These are phyloP conservation scores for Neurospora tetraspora DNA, from an alignment of 495 filamentous ascomycete genomes.

Conservation along the genomic window DNA sequence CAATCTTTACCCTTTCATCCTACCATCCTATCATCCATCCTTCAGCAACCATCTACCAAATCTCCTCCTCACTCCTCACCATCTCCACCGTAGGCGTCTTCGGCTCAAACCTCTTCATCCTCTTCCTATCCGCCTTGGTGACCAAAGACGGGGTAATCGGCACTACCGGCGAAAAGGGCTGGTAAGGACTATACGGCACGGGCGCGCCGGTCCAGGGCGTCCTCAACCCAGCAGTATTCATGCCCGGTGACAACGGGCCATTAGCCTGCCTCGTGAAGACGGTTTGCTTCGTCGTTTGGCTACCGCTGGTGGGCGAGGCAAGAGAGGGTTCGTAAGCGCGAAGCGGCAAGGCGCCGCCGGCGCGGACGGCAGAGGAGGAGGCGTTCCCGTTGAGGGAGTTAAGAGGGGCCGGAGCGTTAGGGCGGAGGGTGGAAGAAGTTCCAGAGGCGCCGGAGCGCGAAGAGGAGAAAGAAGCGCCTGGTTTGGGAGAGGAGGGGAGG, in stretches of 20 bases:
- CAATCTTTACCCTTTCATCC: no score
- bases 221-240: constrained; percentile 29
- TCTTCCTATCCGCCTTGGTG: constrained; percentile 64
- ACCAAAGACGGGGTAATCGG: constrained; percentile 78
- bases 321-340: constrained; percentile 50
- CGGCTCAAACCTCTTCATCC: constrained; percentile 49
- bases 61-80: constrained; percentile 41
- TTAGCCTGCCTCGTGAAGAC: constrained; percentile 53
- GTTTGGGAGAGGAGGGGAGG: constrained; percentile 35
- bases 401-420: constrained; percentile 9
- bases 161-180: constrained; percentile 80
- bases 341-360: constrained; percentile 47
- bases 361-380: constrained; percentile 27
- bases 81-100: constrained; percentile 44
- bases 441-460: not conserved
- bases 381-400: constrained; percentile 4
- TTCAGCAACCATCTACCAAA: constrained; percentile 40
- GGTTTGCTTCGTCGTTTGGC: constrained; percentile 60
- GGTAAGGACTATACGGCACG: constrained; percentile 79
- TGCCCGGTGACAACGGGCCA: constrained; percentile 33
- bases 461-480: constrained; percentile 16
- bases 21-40: not conserved
- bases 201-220: constrained; percentile 67
- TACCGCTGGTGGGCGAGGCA: constrained; percentile 31
- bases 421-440: constrained; percentile 12